Base-by-base conservation (phyloP, 1,284 basidiomycete species). In the Stygiomarasmius scandens region DNA sequence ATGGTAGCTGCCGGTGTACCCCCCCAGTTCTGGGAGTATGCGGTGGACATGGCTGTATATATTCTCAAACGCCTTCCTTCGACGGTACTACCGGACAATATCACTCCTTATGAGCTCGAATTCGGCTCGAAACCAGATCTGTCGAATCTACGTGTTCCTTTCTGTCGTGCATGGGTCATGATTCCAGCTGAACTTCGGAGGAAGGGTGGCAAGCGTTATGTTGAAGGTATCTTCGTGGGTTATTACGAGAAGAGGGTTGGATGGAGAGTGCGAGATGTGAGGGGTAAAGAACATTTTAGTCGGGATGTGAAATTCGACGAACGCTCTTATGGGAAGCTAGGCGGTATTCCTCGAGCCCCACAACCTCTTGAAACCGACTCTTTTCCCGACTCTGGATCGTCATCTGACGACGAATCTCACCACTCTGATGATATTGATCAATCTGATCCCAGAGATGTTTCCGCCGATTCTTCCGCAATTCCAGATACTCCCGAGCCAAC, bases 101-200 rank as follows among this genome's bases (percentile, higher is more conserved):
- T 59, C 11, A n/a, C n/a, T n/a, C n/a, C n/a, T n/a, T n/a, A n/a
- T n/a, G n/a, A n/a, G n/a, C n/a, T n/a, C n/a, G n/a, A n/a, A n/a
- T n/a, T n/a, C n/a, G n/a, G n/a, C n/a, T n/a, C n/a, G n/a, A n/a
- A n/a, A n/a, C n/a, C n/a, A n/a, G n/a, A n/a, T n/a, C n/a, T n/a
- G n/a, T n/a, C n/a, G n/a, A 58, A 67, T 57, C 63, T 72, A 23
- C 59, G 66, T 29, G 63, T 70, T 24, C 69, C 64, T 61, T 65
- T 67, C 49, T 69, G 67, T 34, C 52, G 59, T 19, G 66, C 65
- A 25, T 71, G 61, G 58, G 58, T 63, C 3, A 24, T 56, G 6
- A 58, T 63, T 2, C 66, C 67, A 11, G 22, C 43, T 0, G 64
- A 72, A 55, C 20, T 67, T 20, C 54, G 61, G 10, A 20, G 34